These are phyloP conservation scores for Colletotrichum sp. DNA, from an alignment of 2,329 filamentous ascomycete species.

Conservation along the genomic window DNA sequence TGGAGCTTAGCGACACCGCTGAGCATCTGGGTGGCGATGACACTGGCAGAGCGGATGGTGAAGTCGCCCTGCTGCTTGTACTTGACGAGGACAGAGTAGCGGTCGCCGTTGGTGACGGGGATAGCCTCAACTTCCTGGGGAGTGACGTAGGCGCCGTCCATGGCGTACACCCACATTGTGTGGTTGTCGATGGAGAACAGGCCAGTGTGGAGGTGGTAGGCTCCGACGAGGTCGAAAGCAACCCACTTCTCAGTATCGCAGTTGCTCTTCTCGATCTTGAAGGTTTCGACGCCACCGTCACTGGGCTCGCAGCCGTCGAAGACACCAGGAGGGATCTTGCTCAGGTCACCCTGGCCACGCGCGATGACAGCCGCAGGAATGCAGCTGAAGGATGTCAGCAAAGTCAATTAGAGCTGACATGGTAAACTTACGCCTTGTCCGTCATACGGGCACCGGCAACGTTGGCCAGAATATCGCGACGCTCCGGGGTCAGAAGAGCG, in stretches of 20 bases:
- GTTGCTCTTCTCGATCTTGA: conserved; percentile 33
- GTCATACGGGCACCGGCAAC: conserved; percentile 37
- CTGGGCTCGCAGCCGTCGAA: conserved; percentile 54
- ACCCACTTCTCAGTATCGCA: conserved; percentile 49
- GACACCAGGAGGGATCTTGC: conserved; percentile 43
- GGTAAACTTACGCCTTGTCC: conserved; percentile 40
- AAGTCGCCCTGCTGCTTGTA: conserved; percentile 54
- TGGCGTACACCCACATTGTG: conserved; percentile 57
- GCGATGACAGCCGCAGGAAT: conserved; percentile 45
- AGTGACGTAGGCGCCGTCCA: conserved; percentile 59
- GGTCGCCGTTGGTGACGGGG: conserved; percentile 53
- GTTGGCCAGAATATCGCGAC: conserved; percentile 31
- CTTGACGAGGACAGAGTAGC: conserved; percentile 56
- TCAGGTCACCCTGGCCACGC: conserved; percentile 32
- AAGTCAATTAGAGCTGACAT: neutral
- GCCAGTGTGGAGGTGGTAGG: conserved; percentile 49
- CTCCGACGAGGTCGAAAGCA: conserved; percentile 61
- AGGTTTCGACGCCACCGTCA: conserved; percentile 45
- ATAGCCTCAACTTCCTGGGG: conserved; percentile 41
- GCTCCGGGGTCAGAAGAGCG: conserved; percentile 35
- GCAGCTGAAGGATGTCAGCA: conserved; percentile 28
- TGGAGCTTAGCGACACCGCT: conserved; percentile 55
- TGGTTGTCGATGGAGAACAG: conserved; percentile 57
- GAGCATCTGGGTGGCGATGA: conserved; percentile 57
- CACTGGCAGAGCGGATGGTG: conserved; percentile 57